Evolutionary conservation across 2,329 filamentous ascomycete genomes (phyloP).

Genomic region (Penicillium expansum): DNA sequence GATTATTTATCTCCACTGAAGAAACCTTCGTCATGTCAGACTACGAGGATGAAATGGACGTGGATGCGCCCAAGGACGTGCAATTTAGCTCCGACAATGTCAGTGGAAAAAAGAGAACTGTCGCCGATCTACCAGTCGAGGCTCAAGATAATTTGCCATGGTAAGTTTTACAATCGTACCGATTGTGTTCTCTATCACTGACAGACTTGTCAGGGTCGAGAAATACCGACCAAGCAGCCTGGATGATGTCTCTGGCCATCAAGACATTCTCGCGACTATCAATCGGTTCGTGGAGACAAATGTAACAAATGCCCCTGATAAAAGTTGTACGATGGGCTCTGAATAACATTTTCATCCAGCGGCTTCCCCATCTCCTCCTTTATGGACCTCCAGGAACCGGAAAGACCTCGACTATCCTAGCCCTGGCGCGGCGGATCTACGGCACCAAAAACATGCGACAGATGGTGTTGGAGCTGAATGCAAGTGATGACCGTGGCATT

Average conservation of each 20-base stretch:
- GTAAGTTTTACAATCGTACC: constrained; percentile 47
- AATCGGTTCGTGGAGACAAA: constrained; percentile 97
- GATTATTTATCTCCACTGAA: background rate
- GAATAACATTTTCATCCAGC: constrained; percentile 41
- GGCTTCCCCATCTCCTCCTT: constrained; percentile 89
- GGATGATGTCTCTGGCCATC: constrained; percentile 90
- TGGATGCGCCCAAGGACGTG: constrained; percentile 56
- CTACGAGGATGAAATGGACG: constrained; percentile 65
- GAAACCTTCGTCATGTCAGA: constrained; percentile 48
- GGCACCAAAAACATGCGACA: constrained; percentile 89
- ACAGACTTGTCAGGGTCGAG: constrained; percentile 67
- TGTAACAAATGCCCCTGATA: constrained; percentile 39
- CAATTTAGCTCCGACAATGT: constrained; percentile 72
- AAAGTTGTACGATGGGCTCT: background rate
- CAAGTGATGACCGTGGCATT: constrained; percentile 94
- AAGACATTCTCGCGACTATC: constrained; percentile 95
- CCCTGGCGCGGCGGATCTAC: constrained; percentile 89
- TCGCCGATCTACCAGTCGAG: constrained; percentile 89
- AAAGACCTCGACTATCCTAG: constrained; percentile 95
- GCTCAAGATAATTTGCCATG: constrained; percentile 92
- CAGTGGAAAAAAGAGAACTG: constrained; percentile 77
- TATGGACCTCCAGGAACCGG: constrained; percentile 96
- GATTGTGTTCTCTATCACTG: constrained; percentile 5
- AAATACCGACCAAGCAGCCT: constrained; percentile 91
- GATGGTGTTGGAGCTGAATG: constrained; percentile 97